Base-by-base conservation (phyloP, 2,329 filamentous ascomycete species). In the Tolypocladium tundrense region DNA sequence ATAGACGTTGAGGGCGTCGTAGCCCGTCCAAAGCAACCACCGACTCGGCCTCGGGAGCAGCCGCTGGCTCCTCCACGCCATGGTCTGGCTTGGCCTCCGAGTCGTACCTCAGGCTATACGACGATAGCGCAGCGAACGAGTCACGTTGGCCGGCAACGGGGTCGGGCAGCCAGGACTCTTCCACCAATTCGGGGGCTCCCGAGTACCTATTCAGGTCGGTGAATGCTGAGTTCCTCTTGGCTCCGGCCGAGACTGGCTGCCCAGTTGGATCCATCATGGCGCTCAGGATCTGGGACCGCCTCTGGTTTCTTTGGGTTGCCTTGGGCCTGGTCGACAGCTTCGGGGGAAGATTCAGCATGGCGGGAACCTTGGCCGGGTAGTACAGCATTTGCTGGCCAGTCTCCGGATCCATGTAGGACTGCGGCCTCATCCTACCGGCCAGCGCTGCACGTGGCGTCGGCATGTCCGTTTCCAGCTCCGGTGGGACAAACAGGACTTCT, bases 291-390 rank as follows among this genome's bases (percentile, higher is more conserved):
- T 94, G 86, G 1, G 90, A 89, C 27, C 88, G 85, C 57, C 90
- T 83, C 63, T 86, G 82, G 58, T 91, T 87, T 57, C 86, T 81
- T 6, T 85, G 79, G 11, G 79, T 74, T 3, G 82, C 75, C 56
- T 87, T 82, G 10, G 88, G 85, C 56, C 85, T 81, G 65, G 87
- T 89, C 1, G 92, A 96, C 55, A 97, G 76, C 65, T 91, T 89
- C 51, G 91, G 91, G 1, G 94, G 94, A 14, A 99, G 76, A 66
- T 96, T 97, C 58, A 99, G 80, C 86, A 96, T 92, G 61, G 88
- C 87, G 3, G 94, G 94, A 3, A 99, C 94, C 1, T 91, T 92
- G 3, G 94, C 94, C 16, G 94, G 94, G 70, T 99, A 99, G 73
- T 88, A 97, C 11, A 96, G 84, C 90, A 97, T 96, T 64, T 86